phyloP scores from a whole-genome alignment of 768 basidiomycete species.

The Daedaleopsis nitida region DNA sequence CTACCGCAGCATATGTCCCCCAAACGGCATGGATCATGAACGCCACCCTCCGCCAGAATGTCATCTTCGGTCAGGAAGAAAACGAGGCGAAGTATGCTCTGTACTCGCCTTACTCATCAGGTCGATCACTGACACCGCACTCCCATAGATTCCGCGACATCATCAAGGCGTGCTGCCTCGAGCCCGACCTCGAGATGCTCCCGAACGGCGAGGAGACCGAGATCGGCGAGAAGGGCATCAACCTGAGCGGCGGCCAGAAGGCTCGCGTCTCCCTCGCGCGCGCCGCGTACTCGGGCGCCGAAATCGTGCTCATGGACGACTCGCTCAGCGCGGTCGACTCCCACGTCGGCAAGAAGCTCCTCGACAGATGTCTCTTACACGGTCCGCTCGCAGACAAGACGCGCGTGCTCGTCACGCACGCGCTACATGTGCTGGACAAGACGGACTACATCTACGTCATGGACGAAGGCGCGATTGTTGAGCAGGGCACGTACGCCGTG shows the following conservation, averaged over 20 bases:
- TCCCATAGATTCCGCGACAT: constrained; percentile 52
- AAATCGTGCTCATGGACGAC: constrained; percentile 80
- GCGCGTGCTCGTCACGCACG: constrained; percentile 86
- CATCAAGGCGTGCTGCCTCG: constrained; percentile 65
- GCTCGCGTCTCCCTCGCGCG: constrained; percentile 77
- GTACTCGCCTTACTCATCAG: background rate
- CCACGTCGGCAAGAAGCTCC: constrained; percentile 65
- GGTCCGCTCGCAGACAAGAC: constrained; percentile 54
- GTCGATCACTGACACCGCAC: background rate
- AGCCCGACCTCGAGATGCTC: constrained; percentile 70
- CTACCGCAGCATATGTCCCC: constrained; percentile 57
- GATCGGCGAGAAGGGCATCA: constrained; percentile 79
- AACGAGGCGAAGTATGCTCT: constrained; percentile 53
- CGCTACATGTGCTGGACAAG: constrained; percentile 83
- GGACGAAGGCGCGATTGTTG: constrained; percentile 59
- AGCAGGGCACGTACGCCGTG: constrained; percentile 41
- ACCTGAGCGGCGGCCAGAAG: constrained; percentile 53
- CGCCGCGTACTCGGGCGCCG: constrained; percentile 71
- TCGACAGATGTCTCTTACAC: constrained; percentile 37
- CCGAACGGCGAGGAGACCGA: constrained; percentile 70
- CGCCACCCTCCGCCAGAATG: constrained; percentile 70
- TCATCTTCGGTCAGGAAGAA: constrained; percentile 68
- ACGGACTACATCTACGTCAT: constrained; percentile 79
- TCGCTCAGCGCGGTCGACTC: constrained; percentile 81
- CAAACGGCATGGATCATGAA: constrained; percentile 66